Conservation (phyloP, 1,284 basidiomycete genomes). For the Macrocystidia cucumis region DNA sequence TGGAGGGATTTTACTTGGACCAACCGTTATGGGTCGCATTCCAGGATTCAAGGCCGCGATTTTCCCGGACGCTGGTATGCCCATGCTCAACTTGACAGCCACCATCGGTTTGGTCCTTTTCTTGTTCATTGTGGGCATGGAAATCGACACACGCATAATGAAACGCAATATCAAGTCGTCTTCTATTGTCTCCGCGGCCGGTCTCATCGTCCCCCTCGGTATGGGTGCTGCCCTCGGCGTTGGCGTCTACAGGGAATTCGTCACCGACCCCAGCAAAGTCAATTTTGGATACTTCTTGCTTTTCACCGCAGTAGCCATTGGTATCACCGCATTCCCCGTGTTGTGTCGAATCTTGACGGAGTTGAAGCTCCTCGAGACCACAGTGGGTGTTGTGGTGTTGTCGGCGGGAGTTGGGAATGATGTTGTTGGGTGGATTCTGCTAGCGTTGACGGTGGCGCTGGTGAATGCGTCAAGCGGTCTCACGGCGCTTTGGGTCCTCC, state of each 20-base stretch:
- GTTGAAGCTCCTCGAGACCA: constrained; percentile 77
- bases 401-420: constrained; percentile 91
- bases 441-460: constrained; percentile 83
- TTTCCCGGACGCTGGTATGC: constrained; percentile 69
- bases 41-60: constrained; percentile 64
- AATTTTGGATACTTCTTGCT: constrained; percentile 84
- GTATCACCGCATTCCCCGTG: constrained; percentile 92
- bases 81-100: constrained; percentile 75
- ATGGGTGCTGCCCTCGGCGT: constrained; percentile 81
- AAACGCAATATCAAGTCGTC: constrained; percentile 49
- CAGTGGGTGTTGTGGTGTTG: constrained; percentile 81
- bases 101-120: constrained; percentile 89
- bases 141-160: constrained; percentile 75
- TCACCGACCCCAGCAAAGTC: constrained; percentile 53
- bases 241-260: constrained; percentile 76
- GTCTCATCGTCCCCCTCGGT: constrained; percentile 76
- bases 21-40: constrained; percentile 71
- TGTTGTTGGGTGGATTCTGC: constrained; percentile 69
- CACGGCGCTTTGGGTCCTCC: constrained; percentile 78
- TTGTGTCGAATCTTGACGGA: constrained; percentile 82
- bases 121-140: constrained; percentile 85
- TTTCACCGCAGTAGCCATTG: constrained; percentile 84
- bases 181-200: constrained; percentile 49
- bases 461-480: constrained; percentile 76
- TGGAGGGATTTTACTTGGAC: constrained; percentile 74